Evolutionary conservation across 1,139 yeast genomes (phyloP), one percentile per base, ranked within the genome.

Genomic region (Entelexis paramagnoliae): DNA sequence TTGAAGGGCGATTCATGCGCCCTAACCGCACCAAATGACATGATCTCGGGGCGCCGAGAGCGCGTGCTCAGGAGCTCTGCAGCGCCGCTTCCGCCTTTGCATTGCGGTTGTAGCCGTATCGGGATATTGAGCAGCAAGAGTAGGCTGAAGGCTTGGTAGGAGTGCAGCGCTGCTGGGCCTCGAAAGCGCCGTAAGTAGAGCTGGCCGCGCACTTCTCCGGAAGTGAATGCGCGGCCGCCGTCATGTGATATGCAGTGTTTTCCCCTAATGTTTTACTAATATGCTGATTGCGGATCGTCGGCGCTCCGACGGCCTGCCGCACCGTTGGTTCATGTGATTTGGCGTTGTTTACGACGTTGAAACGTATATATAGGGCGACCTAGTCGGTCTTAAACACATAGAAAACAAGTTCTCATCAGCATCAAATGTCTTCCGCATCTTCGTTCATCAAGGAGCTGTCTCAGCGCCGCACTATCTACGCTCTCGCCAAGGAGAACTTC

Each of bases 381-480:
- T 10, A 10, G 10, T 4, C 30, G 13, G 30, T 10, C 4, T 4
- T 1, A 10, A 3, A 1, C 4, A 28, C 11, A 8, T 2, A 7
- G 30, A 10, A 28, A 10, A 9, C 14, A 10, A 10, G 13, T 10
- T 13, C 30, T 9, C 4, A 28, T 3, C 10, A 28, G 30, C 13
- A 28, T 10, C 13, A 26, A 32, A 32, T 42, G 36, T 42, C 35
- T 4, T 8, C 38, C 11, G 22, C 47, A 4, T 58, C 56, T 16
- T 3, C 49, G 3, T 53, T 48, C 52, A 22, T 57, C 51, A 53
- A 55, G 49, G 47, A 49, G 14, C 16, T 57, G 34, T 34, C 50
- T 19, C 28, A 50, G 24, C 60, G 61, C 53, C 60, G 61, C 50
- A 49, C 60, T 33, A 52, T 59, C 52, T 59, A 59, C 52, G 52